Evolutionary conservation across 352 stramenopile genomes (phyloP).

Genomic region (Phytopythium ostracodes): DNA sequence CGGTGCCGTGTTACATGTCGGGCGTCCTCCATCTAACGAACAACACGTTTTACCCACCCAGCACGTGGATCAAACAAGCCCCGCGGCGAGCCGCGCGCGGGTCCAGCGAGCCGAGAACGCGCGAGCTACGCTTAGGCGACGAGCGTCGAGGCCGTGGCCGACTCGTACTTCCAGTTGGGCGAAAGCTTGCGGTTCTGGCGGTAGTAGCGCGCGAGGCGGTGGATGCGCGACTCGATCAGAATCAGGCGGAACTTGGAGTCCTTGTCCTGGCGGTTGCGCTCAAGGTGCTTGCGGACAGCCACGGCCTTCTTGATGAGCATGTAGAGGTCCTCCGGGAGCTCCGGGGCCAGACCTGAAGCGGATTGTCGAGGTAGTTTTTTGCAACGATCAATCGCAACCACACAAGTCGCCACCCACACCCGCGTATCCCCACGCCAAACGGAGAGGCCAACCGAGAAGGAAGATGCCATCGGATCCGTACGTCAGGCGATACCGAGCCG

Average conservation of each 20-base stretch:
- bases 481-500: constrained; percentile 85
- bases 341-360: constrained; percentile 91
- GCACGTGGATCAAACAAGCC: constrained; percentile 5
- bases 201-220: constrained; percentile 99
- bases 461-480: constrained; percentile 49
- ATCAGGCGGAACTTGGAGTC: constrained; percentile 99
- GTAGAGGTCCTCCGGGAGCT: constrained; percentile 99
- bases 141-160: constrained; percentile 96
- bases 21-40: background rate
- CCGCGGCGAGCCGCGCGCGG: constrained; percentile 6
- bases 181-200: constrained; percentile 98
- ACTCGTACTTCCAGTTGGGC: constrained; percentile 99
- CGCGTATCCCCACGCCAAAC: constrained; percentile 84
- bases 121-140: constrained; percentile 93
- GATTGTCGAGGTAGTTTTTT: background rate
- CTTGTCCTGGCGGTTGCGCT: constrained; percentile 99
- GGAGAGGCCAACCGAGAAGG: constrained; percentile 34
- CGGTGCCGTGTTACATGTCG: constrained; percentile 20
- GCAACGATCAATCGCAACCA: background rate
- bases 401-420: constrained; percentile 23
- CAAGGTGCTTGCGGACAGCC: constrained; percentile 99
- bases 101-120: constrained; percentile 6
- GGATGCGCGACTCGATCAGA: constrained; percentile 99
- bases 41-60: constrained; percentile 2
- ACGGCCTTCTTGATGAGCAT: constrained; percentile 99